Conservation (phyloP, 306 rosid genomes). For the Herpetospermum pedunculosum region DNA sequence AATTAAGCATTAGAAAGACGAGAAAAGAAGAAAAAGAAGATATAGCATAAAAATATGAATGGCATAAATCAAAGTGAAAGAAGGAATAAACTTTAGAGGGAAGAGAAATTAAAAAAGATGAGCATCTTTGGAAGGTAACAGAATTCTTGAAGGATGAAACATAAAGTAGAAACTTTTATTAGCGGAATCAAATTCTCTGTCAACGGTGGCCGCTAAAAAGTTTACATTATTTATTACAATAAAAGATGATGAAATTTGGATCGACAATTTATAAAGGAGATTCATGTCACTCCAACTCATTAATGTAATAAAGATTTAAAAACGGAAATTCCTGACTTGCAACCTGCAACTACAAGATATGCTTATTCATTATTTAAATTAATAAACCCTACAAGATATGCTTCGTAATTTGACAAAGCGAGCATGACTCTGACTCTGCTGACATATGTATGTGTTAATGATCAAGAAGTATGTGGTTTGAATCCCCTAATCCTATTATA, state of each 20-base stretch:
- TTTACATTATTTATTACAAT: background rate
- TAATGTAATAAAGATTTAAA: background rate
- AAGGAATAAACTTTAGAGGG: background rate
- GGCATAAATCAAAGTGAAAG: background rate
- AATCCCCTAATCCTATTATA: too few relatives aligned
- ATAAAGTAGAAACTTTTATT: background rate
- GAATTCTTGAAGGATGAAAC: background rate
- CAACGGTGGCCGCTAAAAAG: background rate
- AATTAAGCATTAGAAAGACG: background rate
- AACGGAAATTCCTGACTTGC: background rate
- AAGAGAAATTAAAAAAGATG: background rate
- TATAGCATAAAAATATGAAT: background rate
- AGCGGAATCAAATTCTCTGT: background rate
- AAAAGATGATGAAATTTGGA: background rate
- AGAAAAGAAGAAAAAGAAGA: background rate
- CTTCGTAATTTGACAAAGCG: too few relatives aligned
- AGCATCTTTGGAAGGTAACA: background rate
- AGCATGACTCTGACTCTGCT: too few relatives aligned
- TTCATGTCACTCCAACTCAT: background rate
- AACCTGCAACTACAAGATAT: background rate
- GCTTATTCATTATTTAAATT: background rate
- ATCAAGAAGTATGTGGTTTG: too few relatives aligned
- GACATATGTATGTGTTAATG: too few relatives aligned
- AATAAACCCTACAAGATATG: too few relatives aligned
- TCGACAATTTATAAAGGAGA: background rate